Conservation (phyloP, 768 basidiomycete species). For the Amanita molliuscula region DNA sequence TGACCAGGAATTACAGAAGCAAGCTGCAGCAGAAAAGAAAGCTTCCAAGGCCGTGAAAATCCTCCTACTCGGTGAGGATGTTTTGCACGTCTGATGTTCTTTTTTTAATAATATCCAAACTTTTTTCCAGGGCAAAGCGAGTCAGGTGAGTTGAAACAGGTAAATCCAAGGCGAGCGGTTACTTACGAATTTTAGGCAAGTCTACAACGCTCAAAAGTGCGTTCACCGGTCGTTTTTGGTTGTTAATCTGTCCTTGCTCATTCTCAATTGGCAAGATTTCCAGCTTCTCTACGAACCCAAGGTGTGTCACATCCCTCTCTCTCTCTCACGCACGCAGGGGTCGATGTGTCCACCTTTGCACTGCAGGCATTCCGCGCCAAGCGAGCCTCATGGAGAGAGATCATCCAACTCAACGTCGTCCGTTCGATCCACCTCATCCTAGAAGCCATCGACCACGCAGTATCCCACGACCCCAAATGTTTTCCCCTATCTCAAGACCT, state of each 20-base stretch:
- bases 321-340: neutral
- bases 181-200: slow-evolving; percentile 39
- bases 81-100: neutral
- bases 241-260: neutral
- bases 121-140: slow-evolving; percentile 60
- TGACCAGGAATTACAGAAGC: slow-evolving; percentile 48
- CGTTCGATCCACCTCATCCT: slow-evolving; percentile 57
- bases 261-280: slow-evolving; percentile 31
- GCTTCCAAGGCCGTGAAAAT: slow-evolving; percentile 44
- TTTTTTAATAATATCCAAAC: neutral
- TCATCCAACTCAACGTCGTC: slow-evolving; percentile 65
- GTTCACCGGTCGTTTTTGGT: slow-evolving; percentile 15
- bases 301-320: slow-evolving; percentile 21
- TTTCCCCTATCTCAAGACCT: slow-evolving; percentile 31
- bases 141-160: slow-evolving; percentile 44
- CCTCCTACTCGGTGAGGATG: slow-evolving; percentile 42
- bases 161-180: neutral
- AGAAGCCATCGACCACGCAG: slow-evolving; percentile 35
- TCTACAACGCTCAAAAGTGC: slow-evolving; percentile 73
- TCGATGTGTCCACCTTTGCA: neutral
- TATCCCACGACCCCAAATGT: slow-evolving; percentile 17
- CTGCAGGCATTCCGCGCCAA: slow-evolving; percentile 45
- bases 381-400: slow-evolving; percentile 53
- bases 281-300: slow-evolving; percentile 56
- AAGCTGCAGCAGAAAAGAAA: slow-evolving; percentile 36